Evolutionary conservation across 805 yeast species (phyloP).

Genomic region (Candida fluviatilis): DNA sequence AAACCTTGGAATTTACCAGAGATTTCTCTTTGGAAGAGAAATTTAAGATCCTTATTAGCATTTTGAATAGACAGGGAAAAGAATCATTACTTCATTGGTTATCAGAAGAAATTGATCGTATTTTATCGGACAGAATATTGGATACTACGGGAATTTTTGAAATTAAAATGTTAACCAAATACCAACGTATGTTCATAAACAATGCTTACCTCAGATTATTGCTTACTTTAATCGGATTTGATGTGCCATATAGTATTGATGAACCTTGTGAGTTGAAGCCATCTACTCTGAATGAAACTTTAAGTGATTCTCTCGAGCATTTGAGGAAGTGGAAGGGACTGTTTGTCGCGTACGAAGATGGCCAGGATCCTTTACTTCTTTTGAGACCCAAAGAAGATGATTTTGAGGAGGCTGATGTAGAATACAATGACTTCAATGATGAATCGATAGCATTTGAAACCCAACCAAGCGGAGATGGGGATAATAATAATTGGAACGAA

Average conservation of each 20-base stretch:
- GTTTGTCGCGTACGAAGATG: constrained; percentile 31
- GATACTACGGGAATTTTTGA: constrained; percentile 9
- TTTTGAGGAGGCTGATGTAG: constrained; percentile 21
- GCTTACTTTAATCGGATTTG: constrained; percentile 43
- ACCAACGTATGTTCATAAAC: constrained; percentile 32
- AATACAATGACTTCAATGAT: constrained; percentile 19
- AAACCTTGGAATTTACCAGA: constrained; percentile 30
- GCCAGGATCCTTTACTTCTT: constrained; percentile 31
- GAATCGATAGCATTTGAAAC: constrained; percentile 32
- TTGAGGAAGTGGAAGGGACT: constrained; percentile 39
- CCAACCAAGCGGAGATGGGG: constrained; percentile 10
- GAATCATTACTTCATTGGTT: constrained; percentile 42
- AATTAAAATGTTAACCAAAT: constrained; percentile 12
- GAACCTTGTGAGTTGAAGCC: constrained; percentile 38
- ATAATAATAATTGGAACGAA: constrained; percentile 7
- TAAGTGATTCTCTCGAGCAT: constrained; percentile 31
- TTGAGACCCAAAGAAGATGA: constrained; percentile 25
- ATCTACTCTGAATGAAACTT: constrained; percentile 20
- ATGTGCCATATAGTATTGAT: constrained; percentile 34
- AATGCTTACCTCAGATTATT: constrained; percentile 49
- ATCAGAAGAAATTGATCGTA: constrained; percentile 27
- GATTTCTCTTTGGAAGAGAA: constrained; percentile 41
- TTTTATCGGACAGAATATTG: constrained; percentile 19
- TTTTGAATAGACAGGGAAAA: constrained; percentile 44
- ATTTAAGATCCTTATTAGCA: constrained; percentile 47